Evolutionary conservation across 805 yeast genomes (phyloP), one percentile per base, ranked within the genome.

Genomic region (Teunomyces pallodes): DNA sequence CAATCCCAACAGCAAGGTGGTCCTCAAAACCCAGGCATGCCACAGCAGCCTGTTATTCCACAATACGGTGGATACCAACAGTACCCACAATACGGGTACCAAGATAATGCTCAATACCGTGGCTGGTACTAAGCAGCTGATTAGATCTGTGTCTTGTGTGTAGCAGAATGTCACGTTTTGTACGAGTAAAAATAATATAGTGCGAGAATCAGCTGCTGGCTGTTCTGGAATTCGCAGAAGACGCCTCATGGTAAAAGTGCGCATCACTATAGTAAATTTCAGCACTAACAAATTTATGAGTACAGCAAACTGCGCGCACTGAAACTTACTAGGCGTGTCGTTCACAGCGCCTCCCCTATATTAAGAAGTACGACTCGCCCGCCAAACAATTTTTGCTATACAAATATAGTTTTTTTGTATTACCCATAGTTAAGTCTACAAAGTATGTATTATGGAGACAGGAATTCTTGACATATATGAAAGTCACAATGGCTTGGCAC

Each of bases 21-120:
- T 28, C 64, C 60, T 29, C 65, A 47, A 29, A 53, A 53, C 47
- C 64, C 60, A 32, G 35, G 35, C 47, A 57, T 60, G 46, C 65
- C 67, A 27, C 70, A 67, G 49, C 77, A 72, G 57, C 72, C 72
- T 43, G 56, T 59, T 50, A 62, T 65, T 48, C 76, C 76, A 26
- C 76, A 72, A 59, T 73, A 68, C 54, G 75, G 69, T 38, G 76
- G 65, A n/a, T 73, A 72, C 56, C 78, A 73, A 57, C 77, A 73
- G 57, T 73, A 72, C 59, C 76, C 77, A 9, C 78, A 73, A 59
- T 73, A 72, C 53, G 75, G 74, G 51, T 73, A 72, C 60, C 77
- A 72, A 55, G 77, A 72, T 50, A 60, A 60, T 57, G 61, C 61
- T 50, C 75, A 72, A 53, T 70, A 70, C 60, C 70, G 76, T 52